These are phyloP conservation scores for Colletotrichum falcatum DNA, from an alignment of 2,329 filamentous ascomycete species.

Conservation along the genomic window DNA sequence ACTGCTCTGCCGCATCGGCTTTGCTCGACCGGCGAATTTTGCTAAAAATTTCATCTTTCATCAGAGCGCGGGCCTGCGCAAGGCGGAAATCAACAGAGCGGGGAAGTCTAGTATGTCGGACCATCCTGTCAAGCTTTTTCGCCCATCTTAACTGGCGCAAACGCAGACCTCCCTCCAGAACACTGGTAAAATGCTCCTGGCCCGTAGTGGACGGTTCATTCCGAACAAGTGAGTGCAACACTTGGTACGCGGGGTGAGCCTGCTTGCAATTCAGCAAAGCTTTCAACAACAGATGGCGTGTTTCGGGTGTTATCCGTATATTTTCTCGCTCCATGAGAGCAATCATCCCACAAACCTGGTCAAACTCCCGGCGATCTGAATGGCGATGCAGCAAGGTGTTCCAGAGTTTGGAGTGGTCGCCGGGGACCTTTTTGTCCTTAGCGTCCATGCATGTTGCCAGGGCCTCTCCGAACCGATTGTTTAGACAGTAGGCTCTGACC, in stretches of 20 bases:
- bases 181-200: conserved; percentile 62
- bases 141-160: conserved; percentile 58
- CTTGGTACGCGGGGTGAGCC: conserved; percentile 61
- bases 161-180: conserved; percentile 65
- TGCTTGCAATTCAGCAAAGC: conserved; percentile 63
- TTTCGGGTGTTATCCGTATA: conserved; percentile 62
- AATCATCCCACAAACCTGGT: conserved; percentile 61
- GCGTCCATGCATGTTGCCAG: conserved; percentile 60
- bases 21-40: conserved; percentile 12
- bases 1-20: conserved; percentile 44
- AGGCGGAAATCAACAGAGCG: conserved; percentile 58
- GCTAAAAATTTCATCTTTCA: conserved; percentile 41
- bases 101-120: conserved; percentile 44
- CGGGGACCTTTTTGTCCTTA: conserved; percentile 62
- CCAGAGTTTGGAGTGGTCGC: conserved; percentile 74
- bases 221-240: conserved; percentile 59
- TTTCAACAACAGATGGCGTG: conserved; percentile 62
- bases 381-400: conserved; percentile 80
- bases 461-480: conserved; percentile 52
- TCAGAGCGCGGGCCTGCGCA: conserved; percentile 56
- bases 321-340: conserved; percentile 60
- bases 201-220: conserved; percentile 60
- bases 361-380: conserved; percentile 69
- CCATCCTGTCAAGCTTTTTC: conserved; percentile 51
- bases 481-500: conserved; percentile 73